Conservation (phyloP, 257 asterid species). For the Sherardia arvensis region DNA sequence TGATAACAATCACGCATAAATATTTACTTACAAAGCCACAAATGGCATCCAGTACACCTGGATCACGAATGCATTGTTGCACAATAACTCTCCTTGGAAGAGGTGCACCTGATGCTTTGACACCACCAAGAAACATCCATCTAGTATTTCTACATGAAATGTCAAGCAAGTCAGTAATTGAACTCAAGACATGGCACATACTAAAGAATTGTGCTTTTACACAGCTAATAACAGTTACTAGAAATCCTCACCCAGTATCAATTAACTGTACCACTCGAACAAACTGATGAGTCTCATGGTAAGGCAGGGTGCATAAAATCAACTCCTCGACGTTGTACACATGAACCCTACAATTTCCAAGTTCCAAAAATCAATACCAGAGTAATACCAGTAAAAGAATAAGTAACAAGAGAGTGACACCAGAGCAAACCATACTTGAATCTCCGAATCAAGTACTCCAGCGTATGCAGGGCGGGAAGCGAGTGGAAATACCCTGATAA, state of each 20-base stretch:
- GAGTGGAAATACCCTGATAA: slow-evolving; percentile 54
- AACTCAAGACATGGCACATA: too few species aligned
- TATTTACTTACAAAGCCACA: slow-evolving; percentile 54
- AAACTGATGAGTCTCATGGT: slow-evolving; percentile 77
- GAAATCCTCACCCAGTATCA: slow-evolving; percentile 70
- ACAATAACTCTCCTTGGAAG: slow-evolving; percentile 74
- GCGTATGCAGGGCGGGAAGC: slow-evolving; percentile 54
- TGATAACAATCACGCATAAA: slow-evolving; percentile 8
- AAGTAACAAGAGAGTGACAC: not conserved
- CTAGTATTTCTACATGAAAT: slow-evolving; percentile 50
- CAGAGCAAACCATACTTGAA: slow-evolving; percentile 29
- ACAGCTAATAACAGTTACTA: not conserved
- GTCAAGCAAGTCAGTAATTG: too few species aligned
- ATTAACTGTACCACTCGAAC: slow-evolving; percentile 68
- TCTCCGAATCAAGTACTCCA: slow-evolving; percentile 85
- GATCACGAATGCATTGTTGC: slow-evolving; percentile 68
- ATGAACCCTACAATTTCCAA: slow-evolving; percentile 49
- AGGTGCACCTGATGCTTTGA: slow-evolving; percentile 74
- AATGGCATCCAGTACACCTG: slow-evolving; percentile 69
- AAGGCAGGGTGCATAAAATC: slow-evolving; percentile 78
- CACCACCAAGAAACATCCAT: slow-evolving; percentile 93
- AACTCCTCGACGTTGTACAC: slow-evolving; percentile 61
- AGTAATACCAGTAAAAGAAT: not conserved
- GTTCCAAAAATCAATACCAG: not conserved
- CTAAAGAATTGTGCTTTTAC: not conserved